Base-by-base conservation (phyloP, 2,329 filamentous ascomycete genomes). In the Cladosporium velox region DNA sequence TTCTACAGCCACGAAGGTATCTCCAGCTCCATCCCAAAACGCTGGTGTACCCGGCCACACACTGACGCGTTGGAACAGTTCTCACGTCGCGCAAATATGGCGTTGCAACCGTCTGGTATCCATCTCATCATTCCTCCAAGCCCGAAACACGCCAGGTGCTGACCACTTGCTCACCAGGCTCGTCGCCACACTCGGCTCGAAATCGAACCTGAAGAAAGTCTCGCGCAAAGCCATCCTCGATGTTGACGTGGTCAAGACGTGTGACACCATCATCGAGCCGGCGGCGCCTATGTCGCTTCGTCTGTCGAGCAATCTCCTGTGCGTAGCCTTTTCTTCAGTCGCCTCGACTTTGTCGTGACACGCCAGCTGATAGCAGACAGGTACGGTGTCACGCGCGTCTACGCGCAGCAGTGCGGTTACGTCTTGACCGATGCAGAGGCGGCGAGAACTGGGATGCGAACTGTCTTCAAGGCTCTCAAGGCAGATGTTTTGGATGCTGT, bases 1-100 rank as follows among this genome's bases (percentile, higher is more conserved):
- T 97, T 97, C 77, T 98, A 97, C 81, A 96, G 91, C 73, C 92
- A 97, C 80, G 93, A 97, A 80, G 92, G 94, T 95, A 82, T 24
- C 24, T 76, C 18, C 28, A 55, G 89, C 41, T 4, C 26, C 21
- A 12, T 24, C 15, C 11, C 4, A 18, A n/a, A 51, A 14, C 28
- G 15, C 32, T 26, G 35, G 18, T 24, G 10, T 34, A 12, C 30
- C 30, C 34, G 54, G 54, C 51, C 30, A 49, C 58, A 44, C 60
- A 62, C 66, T 68, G 64, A 61, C 66, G 59, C 67, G 58, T 52
- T 38, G 1, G 59, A 47, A 63, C 55, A 88, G 87, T 99, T 67
- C 87, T 99, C 65, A 95, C 89, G 3, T 94, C 87, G 68, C 88
- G 88, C 75, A 90, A 95, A 77, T 91, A 97, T 86, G 95, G 95